Evolutionary conservation across 2,329 filamentous ascomycete genomes (phyloP).

Genomic region (Ceratocystis ficicola): DNA sequence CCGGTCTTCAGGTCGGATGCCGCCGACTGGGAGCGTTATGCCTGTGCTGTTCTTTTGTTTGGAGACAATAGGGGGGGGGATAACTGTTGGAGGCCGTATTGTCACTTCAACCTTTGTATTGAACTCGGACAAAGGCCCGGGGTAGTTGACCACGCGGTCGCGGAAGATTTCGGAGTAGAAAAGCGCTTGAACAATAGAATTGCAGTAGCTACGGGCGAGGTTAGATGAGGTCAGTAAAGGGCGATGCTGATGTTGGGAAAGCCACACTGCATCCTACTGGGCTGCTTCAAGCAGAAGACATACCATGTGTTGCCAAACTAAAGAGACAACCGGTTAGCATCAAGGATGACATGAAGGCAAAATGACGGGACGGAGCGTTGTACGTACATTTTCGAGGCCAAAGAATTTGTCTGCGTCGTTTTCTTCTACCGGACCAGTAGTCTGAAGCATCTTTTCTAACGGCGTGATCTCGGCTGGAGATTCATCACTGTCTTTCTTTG

Average conservation of each 20-base stretch:
- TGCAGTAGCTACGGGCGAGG: conserved; percentile 62
- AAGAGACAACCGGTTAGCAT: conserved; percentile 29
- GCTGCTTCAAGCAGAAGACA: conserved; percentile 25
- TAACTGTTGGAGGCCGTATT: conserved; percentile 43
- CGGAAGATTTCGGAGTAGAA: conserved; percentile 93
- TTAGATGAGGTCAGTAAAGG: not conserved
- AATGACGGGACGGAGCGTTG: not conserved
- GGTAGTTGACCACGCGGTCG: conserved; percentile 87
- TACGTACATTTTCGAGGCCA: conserved; percentile 87
- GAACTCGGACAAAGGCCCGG: conserved; percentile 57
- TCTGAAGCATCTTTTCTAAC: conserved; percentile 62
- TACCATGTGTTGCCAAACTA: conserved; percentile 98
- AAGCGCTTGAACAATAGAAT: conserved; percentile 93
- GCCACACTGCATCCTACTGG: not conserved
- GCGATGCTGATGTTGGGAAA: not conserved
- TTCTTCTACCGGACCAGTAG: conserved; percentile 64
- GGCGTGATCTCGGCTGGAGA: conserved; percentile 48
- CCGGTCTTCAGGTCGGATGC: conserved; percentile 69
- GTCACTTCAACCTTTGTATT: conserved; percentile 52
- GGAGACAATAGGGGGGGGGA: conserved; percentile 35
- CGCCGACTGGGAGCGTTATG: conserved; percentile 29
- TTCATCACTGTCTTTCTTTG: conserved; percentile 45
- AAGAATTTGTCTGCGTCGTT: conserved; percentile 98
- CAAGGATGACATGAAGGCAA: conserved; percentile 20
- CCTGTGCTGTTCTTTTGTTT: conserved; percentile 16